phyloP scores from a whole-genome alignment of 352 stramenopile genomes.

The Phytophthora idaei region DNA sequence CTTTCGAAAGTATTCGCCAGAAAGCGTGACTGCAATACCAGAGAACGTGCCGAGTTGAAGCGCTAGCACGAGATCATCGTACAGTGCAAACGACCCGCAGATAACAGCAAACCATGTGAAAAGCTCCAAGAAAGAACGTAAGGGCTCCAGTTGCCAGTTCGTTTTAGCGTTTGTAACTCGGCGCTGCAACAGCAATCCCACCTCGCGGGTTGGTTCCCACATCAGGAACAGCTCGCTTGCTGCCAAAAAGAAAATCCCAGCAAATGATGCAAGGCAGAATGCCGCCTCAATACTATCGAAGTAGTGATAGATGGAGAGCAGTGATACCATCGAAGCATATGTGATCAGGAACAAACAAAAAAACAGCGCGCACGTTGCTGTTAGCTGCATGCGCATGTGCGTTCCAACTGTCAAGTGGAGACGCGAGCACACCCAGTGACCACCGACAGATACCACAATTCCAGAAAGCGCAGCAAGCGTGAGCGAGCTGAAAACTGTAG shows the following conservation, averaged over 20 bases:
- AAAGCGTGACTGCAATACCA: conserved; percentile 80
- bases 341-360: conserved; percentile 78
- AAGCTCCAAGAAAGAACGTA: conserved; percentile 83
- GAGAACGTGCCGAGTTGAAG: conserved; percentile 86
- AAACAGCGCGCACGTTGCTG: conserved; percentile 72
- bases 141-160: conserved; percentile 77
- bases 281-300: conserved; percentile 86
- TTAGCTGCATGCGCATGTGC: conserved; percentile 61
- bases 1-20: conserved; percentile 75
- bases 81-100: conserved; percentile 80
- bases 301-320: conserved; percentile 86
- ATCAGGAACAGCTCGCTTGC: conserved; percentile 84
- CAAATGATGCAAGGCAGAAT: conserved; percentile 80
- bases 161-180: conserved; percentile 77
- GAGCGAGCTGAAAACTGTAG: conserved; percentile 75
- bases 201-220: conserved; percentile 76
- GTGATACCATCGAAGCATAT: conserved; percentile 69
- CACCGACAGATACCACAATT: conserved; percentile 77
- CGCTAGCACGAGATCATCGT: conserved; percentile 77
- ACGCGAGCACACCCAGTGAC: conserved; percentile 68
- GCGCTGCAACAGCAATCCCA: conserved; percentile 75
- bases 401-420: conserved; percentile 65
- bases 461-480: conserved; percentile 74
- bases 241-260: conserved; percentile 81
- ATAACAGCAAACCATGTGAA: conserved; percentile 87